Percentiles rank a stretch among this genome's conserved stretches.
Conservation (phyloP, 1,284 basidiomycete species). For the Wallemia mellicola region DNA sequence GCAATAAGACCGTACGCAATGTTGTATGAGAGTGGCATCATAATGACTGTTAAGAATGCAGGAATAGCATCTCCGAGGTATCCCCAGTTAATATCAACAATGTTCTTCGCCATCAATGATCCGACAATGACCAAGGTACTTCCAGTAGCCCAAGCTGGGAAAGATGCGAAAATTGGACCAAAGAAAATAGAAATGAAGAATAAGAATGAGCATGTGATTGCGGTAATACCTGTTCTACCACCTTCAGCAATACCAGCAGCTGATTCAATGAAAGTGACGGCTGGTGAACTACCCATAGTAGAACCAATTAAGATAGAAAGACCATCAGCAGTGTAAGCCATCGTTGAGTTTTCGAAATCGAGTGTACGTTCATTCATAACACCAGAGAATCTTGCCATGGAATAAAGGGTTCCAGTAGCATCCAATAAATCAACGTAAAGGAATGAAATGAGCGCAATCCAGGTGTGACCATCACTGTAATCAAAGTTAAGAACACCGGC, state of each 20-base stretch:
- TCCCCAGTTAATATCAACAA: slow-evolving; percentile 62
- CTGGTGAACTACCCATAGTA: slow-evolving; percentile 56
- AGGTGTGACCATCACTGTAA: slow-evolving; percentile 36
- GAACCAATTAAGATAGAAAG: slow-evolving; percentile 52
- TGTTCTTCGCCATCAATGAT: slow-evolving; percentile 63
- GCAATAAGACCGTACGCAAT: slow-evolving; percentile 72
- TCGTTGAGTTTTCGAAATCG: slow-evolving; percentile 60
- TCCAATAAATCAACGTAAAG: slow-evolving; percentile 42
- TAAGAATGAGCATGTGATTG: slow-evolving; percentile 36
- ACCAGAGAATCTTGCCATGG: slow-evolving; percentile 76
- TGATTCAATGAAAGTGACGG: slow-evolving; percentile 61
- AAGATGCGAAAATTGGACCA: slow-evolving; percentile 60
- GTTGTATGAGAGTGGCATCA: slow-evolving; percentile 30
- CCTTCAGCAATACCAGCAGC: slow-evolving; percentile 34
- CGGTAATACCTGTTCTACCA: slow-evolving; percentile 60
- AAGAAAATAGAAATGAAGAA: slow-evolving; percentile 74
- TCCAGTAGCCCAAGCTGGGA: slow-evolving; percentile 65
- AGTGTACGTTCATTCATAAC: slow-evolving; percentile 53
- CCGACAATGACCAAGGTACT: slow-evolving; percentile 63
- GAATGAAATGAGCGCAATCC: slow-evolving; percentile 51
- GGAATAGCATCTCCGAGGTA: slow-evolving; percentile 55
- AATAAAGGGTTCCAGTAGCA: slow-evolving; percentile 45
- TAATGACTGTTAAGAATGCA: slow-evolving; percentile 43
- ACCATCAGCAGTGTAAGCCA: slow-evolving; percentile 36
- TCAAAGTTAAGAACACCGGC: slow-evolving; percentile 11